Conservation (phyloP, 768 basidiomycete species). For the Pleurotus ostreatus region DNA sequence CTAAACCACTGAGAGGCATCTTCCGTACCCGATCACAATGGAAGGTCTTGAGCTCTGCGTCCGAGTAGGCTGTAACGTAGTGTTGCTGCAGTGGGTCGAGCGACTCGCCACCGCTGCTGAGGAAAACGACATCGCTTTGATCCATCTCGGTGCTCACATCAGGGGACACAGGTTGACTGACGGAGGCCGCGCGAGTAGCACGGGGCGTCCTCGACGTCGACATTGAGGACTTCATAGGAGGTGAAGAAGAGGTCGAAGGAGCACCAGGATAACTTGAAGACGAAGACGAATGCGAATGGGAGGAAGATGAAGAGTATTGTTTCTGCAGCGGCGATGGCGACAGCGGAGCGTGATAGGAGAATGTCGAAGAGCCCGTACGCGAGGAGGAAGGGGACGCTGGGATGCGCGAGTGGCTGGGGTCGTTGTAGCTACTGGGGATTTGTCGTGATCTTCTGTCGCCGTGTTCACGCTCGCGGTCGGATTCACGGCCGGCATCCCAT, state of each 20-base stretch:
- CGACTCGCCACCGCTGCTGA: constrained; percentile 21
- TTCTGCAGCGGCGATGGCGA: constrained; percentile 67
- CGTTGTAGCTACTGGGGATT: constrained; percentile 1
- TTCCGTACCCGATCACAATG: constrained; percentile 96
- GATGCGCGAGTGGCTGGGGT: constrained; percentile 26
- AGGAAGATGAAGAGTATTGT: constrained; percentile 40
- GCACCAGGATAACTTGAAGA: constrained; percentile 15
- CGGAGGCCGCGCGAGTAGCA: constrained; percentile 9
- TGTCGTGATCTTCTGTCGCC: constrained; percentile 9
- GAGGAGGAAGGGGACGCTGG: constrained; percentile 52
- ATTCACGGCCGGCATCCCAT: constrained; percentile 17
- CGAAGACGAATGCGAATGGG: constrained; percentile 25
- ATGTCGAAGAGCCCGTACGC: constrained; percentile 48
- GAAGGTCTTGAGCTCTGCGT: constrained; percentile 78
- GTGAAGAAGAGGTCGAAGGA: constrained; percentile 15
- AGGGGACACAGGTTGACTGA: constrained; percentile 7
- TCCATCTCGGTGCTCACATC: constrained; percentile 22
- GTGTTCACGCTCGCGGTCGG: constrained; percentile 16
- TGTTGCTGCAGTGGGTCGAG: constrained; percentile 54
- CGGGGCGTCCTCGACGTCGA: constrained; percentile 4
- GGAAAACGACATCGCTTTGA: constrained; percentile 29
- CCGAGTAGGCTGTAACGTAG: constrained; percentile 70
- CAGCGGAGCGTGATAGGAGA: constrained; percentile 49
- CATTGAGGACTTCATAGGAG: constrained; percentile 5
- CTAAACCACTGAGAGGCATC: constrained; percentile 87